Evolutionary conservation across 805 yeast species (phyloP).

Genomic region (Saccharomyces jurei): DNA sequence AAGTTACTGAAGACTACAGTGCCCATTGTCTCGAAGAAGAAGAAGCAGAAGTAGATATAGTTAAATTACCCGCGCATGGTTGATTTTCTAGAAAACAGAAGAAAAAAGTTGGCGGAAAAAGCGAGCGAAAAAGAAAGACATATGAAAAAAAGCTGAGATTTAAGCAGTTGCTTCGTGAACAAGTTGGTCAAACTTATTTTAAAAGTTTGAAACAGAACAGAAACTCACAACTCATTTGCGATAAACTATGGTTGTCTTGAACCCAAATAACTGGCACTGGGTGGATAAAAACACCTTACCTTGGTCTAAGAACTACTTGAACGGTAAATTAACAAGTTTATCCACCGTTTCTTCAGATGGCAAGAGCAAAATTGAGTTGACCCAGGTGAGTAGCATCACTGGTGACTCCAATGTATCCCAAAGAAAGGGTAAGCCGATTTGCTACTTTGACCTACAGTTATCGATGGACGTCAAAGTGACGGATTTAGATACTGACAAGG

Average conservation of each 20-base stretch:
- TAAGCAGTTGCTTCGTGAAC: not conserved
- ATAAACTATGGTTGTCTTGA: conserved; percentile 50
- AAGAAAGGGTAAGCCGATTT: conserved; percentile 72
- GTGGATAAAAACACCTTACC: conserved; percentile 60
- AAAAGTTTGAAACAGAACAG: not conserved
- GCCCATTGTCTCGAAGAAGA: conserved; percentile 9
- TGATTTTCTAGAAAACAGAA: not conserved
- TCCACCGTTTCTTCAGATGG: conserved; percentile 12
- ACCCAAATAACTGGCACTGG: conserved; percentile 77
- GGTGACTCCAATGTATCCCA: conserved; percentile 83
- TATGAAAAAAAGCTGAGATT: not conserved
- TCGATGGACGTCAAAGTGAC: conserved; percentile 39
- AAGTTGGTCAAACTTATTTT: not conserved
- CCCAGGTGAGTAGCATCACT: conserved; percentile 36
- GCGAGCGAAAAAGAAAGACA: not conserved
- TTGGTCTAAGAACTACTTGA: conserved; percentile 50
- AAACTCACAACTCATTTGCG: not conserved
- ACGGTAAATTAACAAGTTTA: conserved; percentile 29
- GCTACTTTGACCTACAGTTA: conserved; percentile 61
- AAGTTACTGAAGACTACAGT: conserved; percentile 18
- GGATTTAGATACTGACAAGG: not conserved
- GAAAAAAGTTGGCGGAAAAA: not conserved
- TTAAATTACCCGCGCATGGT: not conserved
- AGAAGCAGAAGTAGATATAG: not conserved
- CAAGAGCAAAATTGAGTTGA: conserved; percentile 28